Evolutionary conservation across 2,329 filamentous ascomycete species (phyloP), one percentile per base, ranked within the genome.

Genomic region (Capronia epimyces): DNA sequence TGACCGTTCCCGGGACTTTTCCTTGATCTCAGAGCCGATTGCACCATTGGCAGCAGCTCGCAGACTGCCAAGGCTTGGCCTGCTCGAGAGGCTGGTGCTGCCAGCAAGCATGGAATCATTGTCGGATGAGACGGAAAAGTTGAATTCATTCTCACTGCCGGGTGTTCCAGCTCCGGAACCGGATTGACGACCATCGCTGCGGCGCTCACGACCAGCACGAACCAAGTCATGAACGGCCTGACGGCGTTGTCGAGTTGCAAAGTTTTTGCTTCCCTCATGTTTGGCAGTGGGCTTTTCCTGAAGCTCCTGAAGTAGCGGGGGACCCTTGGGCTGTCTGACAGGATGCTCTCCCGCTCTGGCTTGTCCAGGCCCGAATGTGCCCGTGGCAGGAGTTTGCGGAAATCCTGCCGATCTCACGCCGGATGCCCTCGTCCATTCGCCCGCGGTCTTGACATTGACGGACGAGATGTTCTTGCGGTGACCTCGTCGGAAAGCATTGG

Each of bases 221-320:
- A 96, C 87, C 43, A 98, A 80, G 66, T 89, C 96, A 73, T 90
- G 84, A 39, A 98, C 83, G 21, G 93, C 93, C 62, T 87, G 89
- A 58, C 91, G 89, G 53, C 93, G 89, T 64, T 94, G 90, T 55
- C 93, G 89, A 49, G 89, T 83, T 9, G 87, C 86, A 71, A 98
- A 98, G 75, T 98, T 98, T 81, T 96, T 75, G 82, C 91, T 96
- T 20, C 91, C 93, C 68, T 97, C 91, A 58, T 91, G 82, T 73
- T 89, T 95, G 60, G 88, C 84, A 7, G 91, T 97, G 1, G 93
- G 93, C 71, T 90, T 93, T 16, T 84, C 79, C 64, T 85, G 81
- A 53, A 98, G 82, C 72, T 98, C 93, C 60, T 98, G 93, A 44
- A 97, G 78, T 12, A 87, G 83, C 12, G 93, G 93, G 20, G 93